Base-by-base conservation (phyloP, 768 basidiomycete species). In the Lactarius evosmus region DNA sequence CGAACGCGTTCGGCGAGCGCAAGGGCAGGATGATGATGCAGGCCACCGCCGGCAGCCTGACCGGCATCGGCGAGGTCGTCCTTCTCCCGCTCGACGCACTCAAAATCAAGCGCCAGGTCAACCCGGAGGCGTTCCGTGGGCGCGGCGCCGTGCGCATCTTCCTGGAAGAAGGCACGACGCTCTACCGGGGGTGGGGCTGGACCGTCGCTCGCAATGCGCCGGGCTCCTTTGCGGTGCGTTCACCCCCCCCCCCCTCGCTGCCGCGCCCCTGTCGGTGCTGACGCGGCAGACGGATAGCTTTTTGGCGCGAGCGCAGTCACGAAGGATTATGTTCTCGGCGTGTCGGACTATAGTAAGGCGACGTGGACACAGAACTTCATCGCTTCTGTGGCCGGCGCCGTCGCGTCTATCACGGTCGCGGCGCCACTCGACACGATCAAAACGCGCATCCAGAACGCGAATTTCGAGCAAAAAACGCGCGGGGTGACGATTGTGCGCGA, bases 181-280 rank as follows among this genome's bases (percentile, higher is more conserved):
- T 99, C 38, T 99, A 99, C 77, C 88, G 95, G 66, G 96, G 96
- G 32, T 97, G 95, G 93, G 95, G 95, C 51, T 98, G 96, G 96
- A 98, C 96, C 27, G 89, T 97, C 83, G 96, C 95, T 2, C 85
- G 96, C 58, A 99, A 99, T 70, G 96, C 96, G 0, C 96, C 96
- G 0, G 96, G 96, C 12, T 86, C 84, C 58, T 99, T 99, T 71
- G 93, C 96, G 60, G 95, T 96, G 72, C 66, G 91, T 79, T 4
- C 38, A 46, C 33, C 14, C 32, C 52, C 55, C 34, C 46, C 51
- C 33, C 29, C 29, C n/a, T n/a, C n/a, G n/a, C n/a, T n/a, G n/a
- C n/a, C n/a, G n/a, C n/a, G n/a, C n/a, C n/a, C n/a, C n/a, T n/a
- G n/a, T n/a, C n/a, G n/a, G n/a, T n/a, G n/a, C 34, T 60, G 34